Evolutionary conservation across 1,284 basidiomycete species (phyloP).

Genomic region (Phlebopus sp.): DNA sequence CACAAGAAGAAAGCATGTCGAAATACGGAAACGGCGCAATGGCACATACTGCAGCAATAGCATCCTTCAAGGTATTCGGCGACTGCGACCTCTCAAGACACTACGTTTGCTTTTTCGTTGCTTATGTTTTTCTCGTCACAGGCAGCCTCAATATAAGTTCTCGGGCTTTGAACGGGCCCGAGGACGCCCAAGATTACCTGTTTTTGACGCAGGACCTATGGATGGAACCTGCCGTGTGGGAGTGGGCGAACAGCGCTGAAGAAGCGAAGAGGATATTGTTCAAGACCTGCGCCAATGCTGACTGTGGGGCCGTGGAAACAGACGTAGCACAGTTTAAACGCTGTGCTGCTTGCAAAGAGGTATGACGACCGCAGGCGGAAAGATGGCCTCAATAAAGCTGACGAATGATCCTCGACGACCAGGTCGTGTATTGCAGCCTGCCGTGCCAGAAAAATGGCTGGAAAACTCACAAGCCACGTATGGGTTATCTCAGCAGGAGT

Average conservation of each 20-base stretch:
- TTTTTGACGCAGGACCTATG: slow-evolving; percentile 44
- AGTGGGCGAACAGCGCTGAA: slow-evolving; percentile 38
- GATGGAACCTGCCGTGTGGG: slow-evolving; percentile 41
- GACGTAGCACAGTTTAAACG: slow-evolving; percentile 34
- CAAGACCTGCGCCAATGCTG: slow-evolving; percentile 29
- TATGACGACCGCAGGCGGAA: slow-evolving; percentile 3
- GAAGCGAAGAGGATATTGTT: slow-evolving; percentile 32
- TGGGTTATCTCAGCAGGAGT: not conserved
- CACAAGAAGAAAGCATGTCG: slow-evolving; percentile 14
- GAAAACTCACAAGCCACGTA: slow-evolving; percentile 33
- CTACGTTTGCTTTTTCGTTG: not conserved
- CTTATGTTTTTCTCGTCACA: slow-evolving; percentile 12
- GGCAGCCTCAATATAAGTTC: slow-evolving; percentile 32
- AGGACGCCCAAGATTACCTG: slow-evolving; percentile 44
- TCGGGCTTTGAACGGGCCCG: slow-evolving; percentile 35
- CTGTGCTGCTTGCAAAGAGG: slow-evolving; percentile 33
- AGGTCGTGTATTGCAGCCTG: slow-evolving; percentile 38
- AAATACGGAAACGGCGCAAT: slow-evolving; percentile 19
- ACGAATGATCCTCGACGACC: not conserved
- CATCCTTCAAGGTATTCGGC: slow-evolving; percentile 40
- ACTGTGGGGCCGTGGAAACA: slow-evolving; percentile 26
- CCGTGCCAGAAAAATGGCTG: slow-evolving; percentile 42
- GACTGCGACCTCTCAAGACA: slow-evolving; percentile 38
- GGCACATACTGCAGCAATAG: slow-evolving; percentile 39
- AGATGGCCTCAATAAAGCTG: not conserved